phyloP scores from a whole-genome alignment of 768 basidiomycete genomes.

The Mycena chlorophos region DNA sequence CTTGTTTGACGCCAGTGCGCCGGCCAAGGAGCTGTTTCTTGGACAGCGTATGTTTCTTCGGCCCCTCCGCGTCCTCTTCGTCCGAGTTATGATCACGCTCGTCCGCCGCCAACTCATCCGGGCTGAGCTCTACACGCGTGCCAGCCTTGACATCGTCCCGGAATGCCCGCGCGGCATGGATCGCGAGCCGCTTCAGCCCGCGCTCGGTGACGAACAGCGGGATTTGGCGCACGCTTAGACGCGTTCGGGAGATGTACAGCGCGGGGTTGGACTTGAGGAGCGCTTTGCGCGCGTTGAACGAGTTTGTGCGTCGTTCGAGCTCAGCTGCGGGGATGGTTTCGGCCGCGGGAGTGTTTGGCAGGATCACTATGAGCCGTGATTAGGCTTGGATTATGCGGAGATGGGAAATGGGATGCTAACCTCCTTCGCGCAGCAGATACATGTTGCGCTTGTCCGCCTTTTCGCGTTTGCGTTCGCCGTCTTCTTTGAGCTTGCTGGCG shows the following conservation, averaged over 20 bases:
- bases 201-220: slow-evolving; percentile 90
- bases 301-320: slow-evolving; percentile 79
- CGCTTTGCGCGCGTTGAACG: slow-evolving; percentile 81
- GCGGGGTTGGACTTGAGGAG: slow-evolving; percentile 91
- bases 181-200: slow-evolving; percentile 82
- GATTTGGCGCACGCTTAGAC: slow-evolving; percentile 90
- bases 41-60: slow-evolving; percentile 26
- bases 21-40: slow-evolving; percentile 29
- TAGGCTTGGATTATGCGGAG: neutral
- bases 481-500: slow-evolving; percentile 86
- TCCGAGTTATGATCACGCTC: slow-evolving; percentile 23
- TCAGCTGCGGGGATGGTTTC: slow-evolving; percentile 68
- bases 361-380: slow-evolving; percentile 62
- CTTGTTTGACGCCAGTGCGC: slow-evolving; percentile 68
- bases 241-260: slow-evolving; percentile 90
- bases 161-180: slow-evolving; percentile 79
- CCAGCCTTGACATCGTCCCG: slow-evolving; percentile 72
- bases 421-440: slow-evolving; percentile 95
- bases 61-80: slow-evolving; percentile 29
- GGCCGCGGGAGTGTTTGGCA: slow-evolving; percentile 84
- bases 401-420: slow-evolving; percentile 43
- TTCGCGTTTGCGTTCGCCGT: slow-evolving; percentile 78
- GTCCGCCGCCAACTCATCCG: slow-evolving; percentile 68
- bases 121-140: slow-evolving; percentile 55
- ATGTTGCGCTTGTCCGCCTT: slow-evolving; percentile 95